Base-by-base conservation (phyloP, 78 protist species). In the Fonticula alba region DNA sequence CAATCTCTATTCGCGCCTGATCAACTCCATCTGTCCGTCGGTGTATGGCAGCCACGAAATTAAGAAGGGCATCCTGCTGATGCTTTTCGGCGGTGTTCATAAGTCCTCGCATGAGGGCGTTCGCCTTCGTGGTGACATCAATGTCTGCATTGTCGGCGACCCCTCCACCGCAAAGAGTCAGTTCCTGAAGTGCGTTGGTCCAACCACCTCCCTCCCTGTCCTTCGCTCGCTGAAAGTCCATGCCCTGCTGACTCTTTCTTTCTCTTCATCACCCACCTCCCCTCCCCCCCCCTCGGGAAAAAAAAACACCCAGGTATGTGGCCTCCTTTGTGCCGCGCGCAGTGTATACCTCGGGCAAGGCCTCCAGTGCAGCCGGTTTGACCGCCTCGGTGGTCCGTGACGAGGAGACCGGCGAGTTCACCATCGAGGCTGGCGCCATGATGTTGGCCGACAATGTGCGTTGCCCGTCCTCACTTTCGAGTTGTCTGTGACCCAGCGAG, bases 401-500 rank as follows among this genome's bases (percentile, higher is more conserved):
- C 78, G 66, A 79, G 6, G 98, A 95, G 33, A 92, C 95, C 7
- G 92, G 94, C 29, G 99, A 97, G 74, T 91, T 87, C 35, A 76
- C 79, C 37, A 89, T 97, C 19, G 99, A 95, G 55, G 98, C 99
- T 0, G 99, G 99, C 43, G 99, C 99, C 15, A 80, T 97, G 33
- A 92, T 97, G 97, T 81, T 97, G 11, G 99, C 98, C 4, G 99
- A 97, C 76, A 91, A 94, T 59, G 80, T 54, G 32, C 31, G 74
- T 27, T 10, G 7, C n/a, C n/a, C n/a, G n/a, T n/a, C n/a, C n/a
- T n/a, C n/a, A n/a, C n/a, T n/a, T n/a, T n/a, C n/a, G n/a, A n/a
- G n/a, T n/a, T n/a, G n/a, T n/a, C n/a, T n/a, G n/a, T n/a, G n/a
- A n/a, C n/a, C n/a, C n/a, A n/a, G n/a, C n/a, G n/a, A n/a, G n/a